Evolutionary conservation across 805 yeast species (phyloP), one percentile per base, ranked within the genome.

Genomic region (Saccharomycopsis javanensis): DNA sequence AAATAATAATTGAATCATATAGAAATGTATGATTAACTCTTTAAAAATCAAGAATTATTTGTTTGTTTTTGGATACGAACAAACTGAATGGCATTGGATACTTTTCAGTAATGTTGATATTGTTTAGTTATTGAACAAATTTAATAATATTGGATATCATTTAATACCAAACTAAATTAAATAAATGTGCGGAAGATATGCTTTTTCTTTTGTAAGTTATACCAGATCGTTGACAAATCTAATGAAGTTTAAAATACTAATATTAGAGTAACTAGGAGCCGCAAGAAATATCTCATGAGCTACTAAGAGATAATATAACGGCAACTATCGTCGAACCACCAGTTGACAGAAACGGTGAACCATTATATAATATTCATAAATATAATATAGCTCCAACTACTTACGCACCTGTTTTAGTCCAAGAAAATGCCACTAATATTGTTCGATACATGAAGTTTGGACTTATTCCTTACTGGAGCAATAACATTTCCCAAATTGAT

Each of bases 381-480:
- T 83, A 76, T 65, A 85, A 86, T 62, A 73, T 86, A 1, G 80
- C 82, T 0, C 94, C 92, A 0, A 82, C 86, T 2, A 70, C 72
- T 38, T 62, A 61, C 13, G 80, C 74, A 0, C 86, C 75, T 45
- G 82, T 68, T 55, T 18, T 77, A 60, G 60, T 60, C 54, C 50
- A 51, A 3, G 51, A 59, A 15, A 50, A 57, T 15, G 51, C 60
- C 1, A 33, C n/a, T 10, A 48, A 50, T 27, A 58, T 65, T 2
- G 34, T 79, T 2, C 71, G 79, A 57, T 75, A 77, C 50, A 87
- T 88, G 94, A 78, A 77, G 51, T 90, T 96, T 87, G 94, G 96
- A 0, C 70, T 89, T 37, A 76, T 87, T 0, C 96, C 96, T 0
- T 64, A 68, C 7, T 86, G 89, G 88, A 75, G 81, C 11, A 28